Conservation (phyloP, 495 filamentous ascomycete species). For the Amphirosellinia nigrospora region DNA sequence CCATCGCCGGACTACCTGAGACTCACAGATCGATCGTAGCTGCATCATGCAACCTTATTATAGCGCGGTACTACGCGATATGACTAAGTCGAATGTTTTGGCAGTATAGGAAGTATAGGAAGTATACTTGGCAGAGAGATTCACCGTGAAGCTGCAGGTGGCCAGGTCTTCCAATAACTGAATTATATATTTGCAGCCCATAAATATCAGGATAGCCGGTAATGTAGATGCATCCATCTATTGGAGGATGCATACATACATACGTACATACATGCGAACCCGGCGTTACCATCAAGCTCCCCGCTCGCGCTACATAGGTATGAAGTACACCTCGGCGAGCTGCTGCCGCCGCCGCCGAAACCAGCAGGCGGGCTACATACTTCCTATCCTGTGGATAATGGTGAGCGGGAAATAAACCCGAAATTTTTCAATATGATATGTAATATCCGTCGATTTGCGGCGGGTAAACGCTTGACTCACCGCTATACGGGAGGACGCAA, state of each 20-base stretch:
- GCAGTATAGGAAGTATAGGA: slow-evolving; percentile 4
- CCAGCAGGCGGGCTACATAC: not conserved
- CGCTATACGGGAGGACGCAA: not conserved
- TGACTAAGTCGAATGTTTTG: not conserved
- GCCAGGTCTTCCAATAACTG: not conserved
- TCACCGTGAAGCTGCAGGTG: slow-evolving; percentile 11
- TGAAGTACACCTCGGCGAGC: not conserved
- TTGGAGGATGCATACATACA: not conserved
- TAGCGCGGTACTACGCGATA: not conserved
- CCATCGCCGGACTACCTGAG: not conserved
- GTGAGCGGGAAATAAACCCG: not conserved
- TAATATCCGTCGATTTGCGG: not conserved
- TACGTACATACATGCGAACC: not conserved
- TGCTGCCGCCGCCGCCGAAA: not conserved
- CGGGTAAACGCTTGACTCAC: not conserved
- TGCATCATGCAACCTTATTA: slow-evolving; percentile 2
- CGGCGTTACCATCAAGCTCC: not conserved
- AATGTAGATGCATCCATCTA: not conserved
- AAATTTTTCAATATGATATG: too few relatives aligned
- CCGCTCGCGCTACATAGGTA: not conserved
- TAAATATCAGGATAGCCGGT: not conserved
- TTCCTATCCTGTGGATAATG: not conserved
- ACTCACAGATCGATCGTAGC: slow-evolving; percentile 4
- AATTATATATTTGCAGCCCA: not conserved
- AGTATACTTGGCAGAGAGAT: not conserved